Percentiles rank a stretch among this genome's conserved stretches.
Conservation (phyloP, 1,139 yeast species). For the Saccharomyces hybrid region DNA sequence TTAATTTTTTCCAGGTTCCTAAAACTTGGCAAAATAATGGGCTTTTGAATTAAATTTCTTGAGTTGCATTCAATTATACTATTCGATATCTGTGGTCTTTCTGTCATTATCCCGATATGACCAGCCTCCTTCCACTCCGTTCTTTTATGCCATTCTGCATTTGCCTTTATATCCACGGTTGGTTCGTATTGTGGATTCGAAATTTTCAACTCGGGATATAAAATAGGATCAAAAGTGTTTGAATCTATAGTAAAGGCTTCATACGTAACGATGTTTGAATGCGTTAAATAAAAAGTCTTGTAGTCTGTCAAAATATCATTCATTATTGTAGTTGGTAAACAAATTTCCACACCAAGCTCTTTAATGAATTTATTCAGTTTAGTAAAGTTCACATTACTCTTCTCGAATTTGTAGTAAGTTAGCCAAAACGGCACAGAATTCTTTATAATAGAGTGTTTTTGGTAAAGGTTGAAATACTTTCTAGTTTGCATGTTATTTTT, state of each 20-base stretch:
- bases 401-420: slow-evolving; percentile 48
- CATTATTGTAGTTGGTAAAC: slow-evolving; percentile 42
- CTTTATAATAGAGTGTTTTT: slow-evolving; percentile 35
- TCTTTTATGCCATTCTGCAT: slow-evolving; percentile 31
- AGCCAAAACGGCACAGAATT: slow-evolving; percentile 49
- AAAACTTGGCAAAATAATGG: slow-evolving; percentile 49
- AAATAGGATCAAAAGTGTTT: slow-evolving; percentile 18
- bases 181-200: slow-evolving; percentile 21
- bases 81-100: slow-evolving; percentile 51
- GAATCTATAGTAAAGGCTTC: slow-evolving; percentile 4
- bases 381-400: slow-evolving; percentile 36
- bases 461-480: slow-evolving; percentile 39
- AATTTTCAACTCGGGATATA: slow-evolving; percentile 23
- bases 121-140: slow-evolving; percentile 42
- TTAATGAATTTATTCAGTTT: slow-evolving; percentile 41
- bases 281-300: slow-evolving; percentile 28
- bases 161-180: slow-evolving; percentile 7
- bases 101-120: slow-evolving; percentile 53
- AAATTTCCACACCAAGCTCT: slow-evolving; percentile 38
- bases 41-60: slow-evolving; percentile 19
- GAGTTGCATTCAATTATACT: slow-evolving; percentile 31
- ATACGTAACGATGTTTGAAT: slow-evolving; percentile 19
- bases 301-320: slow-evolving; percentile 39
- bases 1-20: slow-evolving; percentile 56
- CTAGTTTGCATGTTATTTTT: slow-evolving; percentile 36